phyloP scores from a whole-genome alignment of 2,329 filamentous ascomycete species.

The Botryosphaeria dothidea region DNA sequence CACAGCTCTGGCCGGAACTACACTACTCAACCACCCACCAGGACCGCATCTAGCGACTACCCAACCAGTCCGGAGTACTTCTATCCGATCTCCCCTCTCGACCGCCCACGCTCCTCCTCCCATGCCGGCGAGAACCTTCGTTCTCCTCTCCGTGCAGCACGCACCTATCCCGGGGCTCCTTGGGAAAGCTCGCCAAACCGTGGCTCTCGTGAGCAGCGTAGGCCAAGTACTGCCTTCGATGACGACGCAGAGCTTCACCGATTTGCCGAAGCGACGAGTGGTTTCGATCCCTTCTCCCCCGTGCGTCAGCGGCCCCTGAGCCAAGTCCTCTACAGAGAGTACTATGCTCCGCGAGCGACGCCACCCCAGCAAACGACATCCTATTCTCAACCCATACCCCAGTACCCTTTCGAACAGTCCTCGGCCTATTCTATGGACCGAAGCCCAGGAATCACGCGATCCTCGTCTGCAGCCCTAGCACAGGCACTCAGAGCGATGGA shows the following conservation, averaged over 20 bases:
- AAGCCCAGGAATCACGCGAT: conserved; percentile 24
- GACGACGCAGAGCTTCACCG: conserved; percentile 39
- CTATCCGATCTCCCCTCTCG: not conserved
- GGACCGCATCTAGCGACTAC: conserved; percentile 2
- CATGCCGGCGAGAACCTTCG: conserved; percentile 1
- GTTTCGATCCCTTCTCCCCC: conserved; percentile 36
- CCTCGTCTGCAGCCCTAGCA: conserved; percentile 1
- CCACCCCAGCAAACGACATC: conserved; percentile 2
- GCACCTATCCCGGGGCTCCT: conserved; percentile 9
- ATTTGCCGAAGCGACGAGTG: conserved; percentile 41
- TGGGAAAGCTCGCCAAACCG: conserved; percentile 8
- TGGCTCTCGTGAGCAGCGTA: not conserved
- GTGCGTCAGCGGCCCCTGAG: conserved; percentile 29
- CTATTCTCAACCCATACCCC: not conserved
- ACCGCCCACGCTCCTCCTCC: conserved; percentile 8
- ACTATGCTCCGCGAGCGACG: conserved; percentile 20
- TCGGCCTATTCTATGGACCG: not conserved
- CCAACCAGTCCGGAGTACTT: conserved; percentile 6
- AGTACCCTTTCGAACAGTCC: not conserved
- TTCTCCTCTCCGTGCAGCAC: not conserved
- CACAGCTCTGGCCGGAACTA: not conserved
- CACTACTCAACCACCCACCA: not conserved
- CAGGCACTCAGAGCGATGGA: conserved; percentile 32
- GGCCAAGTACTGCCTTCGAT: conserved; percentile 32
- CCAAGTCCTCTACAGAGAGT: conserved; percentile 21